Conservation (phyloP, 257 asterid genomes). For the Linaria vulgaris region DNA sequence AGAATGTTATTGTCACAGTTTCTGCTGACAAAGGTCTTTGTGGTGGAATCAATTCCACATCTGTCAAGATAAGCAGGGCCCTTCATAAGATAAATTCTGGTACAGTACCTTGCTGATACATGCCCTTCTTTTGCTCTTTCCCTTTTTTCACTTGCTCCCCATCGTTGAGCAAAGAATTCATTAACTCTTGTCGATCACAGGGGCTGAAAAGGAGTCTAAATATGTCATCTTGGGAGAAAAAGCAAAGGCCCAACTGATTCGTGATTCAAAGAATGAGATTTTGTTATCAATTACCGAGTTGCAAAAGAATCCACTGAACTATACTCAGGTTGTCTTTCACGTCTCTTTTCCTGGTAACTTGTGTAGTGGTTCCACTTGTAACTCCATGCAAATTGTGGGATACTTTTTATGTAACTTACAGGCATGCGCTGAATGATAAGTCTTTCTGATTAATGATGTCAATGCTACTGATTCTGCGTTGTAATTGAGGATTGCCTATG, state of each 20-base stretch:
- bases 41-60: slow-evolving; percentile 95
- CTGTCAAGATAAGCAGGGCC: slow-evolving; percentile 90
- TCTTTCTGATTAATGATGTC: slow-evolving; percentile 1
- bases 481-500: slow-evolving; percentile 5
- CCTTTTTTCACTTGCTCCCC: slow-evolving; percentile 7
- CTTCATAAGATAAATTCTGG: slow-evolving; percentile 68
- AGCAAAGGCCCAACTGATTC: slow-evolving; percentile 90
- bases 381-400: not conserved
- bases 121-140: not conserved
- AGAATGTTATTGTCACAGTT: slow-evolving; percentile 74
- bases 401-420: not conserved
- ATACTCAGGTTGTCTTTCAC: slow-evolving; percentile 68
- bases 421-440: not conserved
- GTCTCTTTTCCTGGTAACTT: not conserved
- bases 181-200: slow-evolving; percentile 32
- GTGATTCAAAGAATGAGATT: slow-evolving; percentile 79
- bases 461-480: not conserved
- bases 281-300: slow-evolving; percentile 69
- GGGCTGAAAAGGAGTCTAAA: slow-evolving; percentile 77
- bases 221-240: slow-evolving; percentile 93
- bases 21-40: slow-evolving; percentile 98
- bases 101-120: slow-evolving; percentile 22
- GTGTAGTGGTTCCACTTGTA: not conserved
- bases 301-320: slow-evolving; percentile 93
- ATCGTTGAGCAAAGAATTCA: slow-evolving; percentile 6